phyloP scores from a whole-genome alignment of 2,329 filamentous ascomycete species.

The Talaromyces verruculosus region DNA sequence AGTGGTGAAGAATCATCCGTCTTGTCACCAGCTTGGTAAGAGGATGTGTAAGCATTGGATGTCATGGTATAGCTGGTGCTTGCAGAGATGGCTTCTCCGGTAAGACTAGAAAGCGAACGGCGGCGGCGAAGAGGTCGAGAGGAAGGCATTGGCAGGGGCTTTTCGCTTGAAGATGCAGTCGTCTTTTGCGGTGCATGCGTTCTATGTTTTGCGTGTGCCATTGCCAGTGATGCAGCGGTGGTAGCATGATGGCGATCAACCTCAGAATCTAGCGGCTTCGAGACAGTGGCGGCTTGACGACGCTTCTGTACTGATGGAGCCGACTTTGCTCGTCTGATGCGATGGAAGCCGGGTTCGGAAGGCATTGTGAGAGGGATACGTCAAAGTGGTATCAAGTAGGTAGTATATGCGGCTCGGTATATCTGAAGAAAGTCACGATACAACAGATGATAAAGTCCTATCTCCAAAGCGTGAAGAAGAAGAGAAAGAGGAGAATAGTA shows the following conservation, averaged over 20 bases:
- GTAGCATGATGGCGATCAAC: conserved; percentile 37
- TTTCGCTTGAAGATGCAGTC: conserved; percentile 22
- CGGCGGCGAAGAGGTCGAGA: conserved; percentile 25
- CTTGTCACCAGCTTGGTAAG: not conserved
- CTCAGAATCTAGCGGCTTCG: conserved; percentile 34
- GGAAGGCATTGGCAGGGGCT: conserved; percentile 29
- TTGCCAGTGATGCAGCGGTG: conserved; percentile 45
- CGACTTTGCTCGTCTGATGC: conserved; percentile 42
- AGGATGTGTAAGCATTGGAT: not conserved
- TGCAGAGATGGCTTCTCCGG: conserved; percentile 21
- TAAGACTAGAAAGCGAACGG: conserved; percentile 23
- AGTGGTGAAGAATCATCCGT: conserved; percentile 23
- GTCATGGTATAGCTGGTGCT: conserved; percentile 1
- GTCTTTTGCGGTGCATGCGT: conserved; percentile 25
- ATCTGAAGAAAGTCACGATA: conserved; percentile 18
- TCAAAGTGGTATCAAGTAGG: conserved; percentile 11
- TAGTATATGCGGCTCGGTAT: conserved; percentile 14
- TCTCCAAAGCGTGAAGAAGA: not conserved
- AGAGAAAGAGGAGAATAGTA: not conserved
- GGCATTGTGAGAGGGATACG: conserved; percentile 25
- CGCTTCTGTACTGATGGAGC: conserved; percentile 38
- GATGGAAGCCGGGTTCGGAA: conserved; percentile 30
- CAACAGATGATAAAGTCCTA: conserved; percentile 12
- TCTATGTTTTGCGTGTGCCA: conserved; percentile 38
- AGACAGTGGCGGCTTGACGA: conserved; percentile 26